Percentiles rank a stretch among this genome's conserved stretches.
Conservation (phyloP, 2,329 filamentous ascomycete species). For the Penicillium sp. region DNA sequence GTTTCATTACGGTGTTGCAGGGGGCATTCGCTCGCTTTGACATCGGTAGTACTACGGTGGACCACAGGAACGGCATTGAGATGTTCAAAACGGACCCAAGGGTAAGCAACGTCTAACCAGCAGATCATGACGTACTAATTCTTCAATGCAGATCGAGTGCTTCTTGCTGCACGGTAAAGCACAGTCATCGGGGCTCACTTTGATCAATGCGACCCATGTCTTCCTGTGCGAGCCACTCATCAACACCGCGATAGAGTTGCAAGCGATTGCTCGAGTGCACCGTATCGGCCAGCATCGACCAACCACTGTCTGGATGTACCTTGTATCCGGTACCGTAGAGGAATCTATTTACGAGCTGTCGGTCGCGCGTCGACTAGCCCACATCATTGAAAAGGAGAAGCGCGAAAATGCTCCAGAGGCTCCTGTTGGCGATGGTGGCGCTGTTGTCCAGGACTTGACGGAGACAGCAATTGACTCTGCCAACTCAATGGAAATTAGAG, state of each 20-base stretch:
- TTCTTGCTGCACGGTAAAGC: constrained; percentile 88
- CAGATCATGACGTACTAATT: constrained; percentile 20
- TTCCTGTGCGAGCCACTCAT: constrained; percentile 93
- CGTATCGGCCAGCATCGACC: constrained; percentile 85
- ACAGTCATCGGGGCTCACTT: constrained; percentile 83
- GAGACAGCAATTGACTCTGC: constrained; percentile 75
- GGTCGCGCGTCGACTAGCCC: constrained; percentile 73
- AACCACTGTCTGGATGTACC: constrained; percentile 94
- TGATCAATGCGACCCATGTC: constrained; percentile 91
- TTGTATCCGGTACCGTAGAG: constrained; percentile 88
- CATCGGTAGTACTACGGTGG: constrained; percentile 73
- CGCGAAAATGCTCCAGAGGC: constrained; percentile 21
- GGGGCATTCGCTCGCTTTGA: constrained; percentile 70
- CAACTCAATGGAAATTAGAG: constrained; percentile 80
- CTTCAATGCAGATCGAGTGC: constrained; percentile 61
- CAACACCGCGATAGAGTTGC: constrained; percentile 89
- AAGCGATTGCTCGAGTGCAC: constrained; percentile 93
- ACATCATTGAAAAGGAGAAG: constrained; percentile 61
- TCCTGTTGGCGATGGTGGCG: not conserved
- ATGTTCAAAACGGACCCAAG: constrained; percentile 74
- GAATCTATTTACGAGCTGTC: constrained; percentile 89
- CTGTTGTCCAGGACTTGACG: constrained; percentile 34
- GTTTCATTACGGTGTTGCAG: constrained; percentile 74
- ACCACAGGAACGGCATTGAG: constrained; percentile 67
- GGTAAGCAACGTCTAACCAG: constrained; percentile 29